Conservation (phyloP, 2,329 filamentous ascomycete species). For the Sarocladium oryzae region DNA sequence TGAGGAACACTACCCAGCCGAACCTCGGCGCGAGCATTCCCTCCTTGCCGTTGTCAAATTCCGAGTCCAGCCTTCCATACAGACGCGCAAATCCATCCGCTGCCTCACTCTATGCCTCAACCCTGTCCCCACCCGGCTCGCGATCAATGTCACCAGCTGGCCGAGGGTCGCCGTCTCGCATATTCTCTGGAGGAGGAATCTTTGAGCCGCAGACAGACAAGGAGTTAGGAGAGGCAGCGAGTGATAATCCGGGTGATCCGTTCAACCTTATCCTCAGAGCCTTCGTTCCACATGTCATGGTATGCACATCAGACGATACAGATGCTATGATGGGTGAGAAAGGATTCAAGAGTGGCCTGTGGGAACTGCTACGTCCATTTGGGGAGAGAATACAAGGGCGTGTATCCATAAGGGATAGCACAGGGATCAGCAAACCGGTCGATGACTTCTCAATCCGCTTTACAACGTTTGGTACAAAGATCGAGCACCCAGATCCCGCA, state of each 20-base stretch:
- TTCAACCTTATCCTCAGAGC: conserved; percentile 68
- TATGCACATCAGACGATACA: conserved; percentile 82
- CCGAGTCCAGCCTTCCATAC: conserved; percentile 47
- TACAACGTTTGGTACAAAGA: conserved; percentile 57
- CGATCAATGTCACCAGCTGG: conserved; percentile 62
- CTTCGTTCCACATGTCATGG: conserved; percentile 82
- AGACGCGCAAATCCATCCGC: conserved; percentile 50
- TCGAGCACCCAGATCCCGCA: conserved; percentile 42
- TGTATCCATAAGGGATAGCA: conserved; percentile 83
- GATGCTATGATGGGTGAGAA: conserved; percentile 75
- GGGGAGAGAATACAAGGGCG: conserved; percentile 84
- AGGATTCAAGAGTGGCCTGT: conserved; percentile 74
- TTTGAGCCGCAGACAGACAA: conserved; percentile 41
- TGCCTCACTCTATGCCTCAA: conserved; percentile 58
- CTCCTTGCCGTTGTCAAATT: conserved; percentile 39
- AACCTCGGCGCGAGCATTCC: conserved; percentile 48
- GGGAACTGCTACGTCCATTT: conserved; percentile 83
- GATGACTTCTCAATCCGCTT: conserved; percentile 92
- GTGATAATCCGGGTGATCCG: conserved; percentile 46
- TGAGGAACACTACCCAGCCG: conserved; percentile 28
- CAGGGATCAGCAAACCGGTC: conserved; percentile 72
- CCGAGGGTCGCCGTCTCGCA: conserved; percentile 49
- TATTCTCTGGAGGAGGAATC: conserved; percentile 52
- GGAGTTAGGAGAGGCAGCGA: conserved; percentile 36
- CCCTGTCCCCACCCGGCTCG: conserved; percentile 61